Percentiles rank a stretch among this genome's conserved stretches.
Evolutionary conservation across 495 filamentous ascomycete species (phyloP).

Genomic region (Tuber melanosporum): DNA sequence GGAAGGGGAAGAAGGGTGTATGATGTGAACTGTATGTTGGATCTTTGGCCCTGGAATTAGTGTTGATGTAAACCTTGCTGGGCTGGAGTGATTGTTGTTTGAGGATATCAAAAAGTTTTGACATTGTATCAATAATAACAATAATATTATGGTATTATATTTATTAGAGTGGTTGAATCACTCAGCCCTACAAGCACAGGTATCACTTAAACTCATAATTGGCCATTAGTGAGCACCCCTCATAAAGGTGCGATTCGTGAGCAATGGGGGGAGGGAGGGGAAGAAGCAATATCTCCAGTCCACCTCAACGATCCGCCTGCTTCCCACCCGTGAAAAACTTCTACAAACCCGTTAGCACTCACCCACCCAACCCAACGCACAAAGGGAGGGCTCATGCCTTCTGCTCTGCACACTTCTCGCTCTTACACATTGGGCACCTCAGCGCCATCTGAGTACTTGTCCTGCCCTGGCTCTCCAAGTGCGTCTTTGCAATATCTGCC

Average conservation of each 20-base stretch:
- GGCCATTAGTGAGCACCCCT: background rate
- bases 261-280: background rate
- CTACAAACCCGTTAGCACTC: conserved; percentile 8
- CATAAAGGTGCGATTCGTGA: background rate
- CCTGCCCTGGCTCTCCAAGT: conserved; percentile 62
- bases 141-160: background rate
- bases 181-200: background rate
- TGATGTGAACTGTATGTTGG: background rate
- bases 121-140: background rate
- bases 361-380: conserved; percentile 48
- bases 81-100: background rate
- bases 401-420: conserved; percentile 77
- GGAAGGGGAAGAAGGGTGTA: background rate
- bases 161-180: background rate
- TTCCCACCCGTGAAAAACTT: conserved; percentile 19
- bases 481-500: conserved; percentile 73
- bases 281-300: background rate
- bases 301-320: conserved; percentile 4
- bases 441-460: conserved; percentile 80
- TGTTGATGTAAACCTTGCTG: background rate
- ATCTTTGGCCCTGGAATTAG: background rate
- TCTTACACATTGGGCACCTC: conserved; percentile 89
- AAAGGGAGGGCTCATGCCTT: conserved; percentile 66
- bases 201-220: background rate
- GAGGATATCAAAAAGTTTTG: background rate